Base-by-base conservation (phyloP, 164 flowering plant species). In the Magnolia kwangsiensis region DNA sequence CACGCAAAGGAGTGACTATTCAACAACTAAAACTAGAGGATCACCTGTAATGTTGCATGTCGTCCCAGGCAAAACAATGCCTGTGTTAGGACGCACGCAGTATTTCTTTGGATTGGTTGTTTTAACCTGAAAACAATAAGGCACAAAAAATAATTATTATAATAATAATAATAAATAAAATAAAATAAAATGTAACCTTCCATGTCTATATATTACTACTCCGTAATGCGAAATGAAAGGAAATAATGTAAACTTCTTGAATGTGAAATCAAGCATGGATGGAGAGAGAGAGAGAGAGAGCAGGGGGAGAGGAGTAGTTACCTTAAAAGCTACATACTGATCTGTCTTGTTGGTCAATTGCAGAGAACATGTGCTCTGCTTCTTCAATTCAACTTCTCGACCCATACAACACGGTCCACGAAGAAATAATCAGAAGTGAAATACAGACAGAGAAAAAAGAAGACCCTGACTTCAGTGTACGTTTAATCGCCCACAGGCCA, bases 61-160 rank as follows among this genome's bases (percentile, higher is more conserved):
- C 1, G 82, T 19, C 55, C 94, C 84, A 14, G 98, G 98, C 74
- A 78, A 79, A 50, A 95, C 85, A 59, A 95, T 29, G 13, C 95
- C 98, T 23, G 90, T 80, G 77, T 95, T 93, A 24, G 97, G 98
- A 2, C 98, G 93, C 27, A 95, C 98, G 51, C 92, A 90, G 71
- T 95, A 95, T 74, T 88, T 93, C 82, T 89, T 93, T 1, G 98
- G 98, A 77, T 91, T 95, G 23, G 98, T 95, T 59, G 98, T 95
- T 83, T 95, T 95, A 72, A 93, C 97, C 98, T 94, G 71, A 21
- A 45, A 75, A 18, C 29, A 67, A 63, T 23, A 7, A 51, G 49
- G 18, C 49, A 51, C 29, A 29, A 68, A 68, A 27, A 27, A 27
- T 20, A 65, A 8, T 18, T 16, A 50, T n/a, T n/a, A n/a, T 23